Evolutionary conservation across 225 moss, liverwort and hornwort species (phyloP), one percentile per base, ranked within the genome.

Genomic region (Antitrichia curtipendula): DNA sequence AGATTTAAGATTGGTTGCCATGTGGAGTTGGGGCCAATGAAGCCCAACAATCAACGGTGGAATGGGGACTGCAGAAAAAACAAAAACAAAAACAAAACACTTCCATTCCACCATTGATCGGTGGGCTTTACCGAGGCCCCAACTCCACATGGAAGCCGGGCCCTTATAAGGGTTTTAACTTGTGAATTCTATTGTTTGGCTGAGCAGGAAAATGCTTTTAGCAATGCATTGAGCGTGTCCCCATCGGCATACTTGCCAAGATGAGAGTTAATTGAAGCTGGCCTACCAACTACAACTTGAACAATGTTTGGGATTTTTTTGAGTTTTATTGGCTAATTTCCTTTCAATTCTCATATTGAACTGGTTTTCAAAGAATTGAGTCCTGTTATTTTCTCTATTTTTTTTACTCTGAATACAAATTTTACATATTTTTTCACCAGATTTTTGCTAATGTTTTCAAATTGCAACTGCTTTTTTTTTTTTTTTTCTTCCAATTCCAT

Each of bases 11-110:
- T 0, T 1, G 2, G 0, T 16, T 71, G 16, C 28, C 7, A 28
- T 45, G 6, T 45, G 3, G 6, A 45, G 8, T 10, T 4, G 3
- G 10, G 29, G 6, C 0, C 0, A 0, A 0, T 5, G 10, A 72
- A 72, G 10, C 3, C 10, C 5, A 5, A 0, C 1, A 1, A 29
- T 72, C 29, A 72, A 6, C 2, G 1, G 2, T 29, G 0, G 29
- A 45, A 15, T 72, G 29, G 17, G 17, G 3, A 45, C 40, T 28
- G 2, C 0, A 8, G 3, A 45, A 43, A 45, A 45, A 8, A 6
- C 0, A 29, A 1, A n/a, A n/a, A n/a, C n/a, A n/a, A n/a, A n/a
- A n/a, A n/a, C n/a, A n/a, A n/a, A n/a, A n/a, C n/a, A 1, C 3
- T 72, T 6, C 10, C 10, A 72, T 45, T 72, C 29, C 0, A 72